Percentiles rank a stretch among this genome's conserved stretches.
phyloP scores from a whole-genome alignment of 2,329 filamentous ascomycete genomes.

The Fusarium sublunatum region DNA sequence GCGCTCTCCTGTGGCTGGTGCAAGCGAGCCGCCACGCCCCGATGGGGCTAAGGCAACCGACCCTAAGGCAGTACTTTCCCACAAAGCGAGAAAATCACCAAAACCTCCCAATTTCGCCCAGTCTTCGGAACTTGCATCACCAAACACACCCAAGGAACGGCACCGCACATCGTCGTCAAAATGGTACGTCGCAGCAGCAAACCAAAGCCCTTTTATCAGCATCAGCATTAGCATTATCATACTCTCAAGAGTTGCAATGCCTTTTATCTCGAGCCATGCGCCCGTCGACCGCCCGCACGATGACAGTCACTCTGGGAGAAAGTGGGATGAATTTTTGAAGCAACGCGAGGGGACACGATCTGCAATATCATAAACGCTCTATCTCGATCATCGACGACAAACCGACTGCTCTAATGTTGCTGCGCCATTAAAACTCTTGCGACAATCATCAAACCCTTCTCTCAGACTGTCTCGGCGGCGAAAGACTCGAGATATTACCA shows the following conservation, averaged over 20 bases:
- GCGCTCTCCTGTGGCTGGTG: slow-evolving; percentile 42
- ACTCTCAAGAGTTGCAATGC: slow-evolving; percentile 14
- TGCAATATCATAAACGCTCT: slow-evolving; percentile 31
- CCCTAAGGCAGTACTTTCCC: slow-evolving; percentile 52
- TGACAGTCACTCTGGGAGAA: slow-evolving; percentile 46
- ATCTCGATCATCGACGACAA: slow-evolving; percentile 34
- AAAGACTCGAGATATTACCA: slow-evolving; percentile 16
- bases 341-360: slow-evolving; percentile 34
- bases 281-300: slow-evolving; percentile 47
- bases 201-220: slow-evolving; percentile 28
- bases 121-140: slow-evolving; percentile 55
- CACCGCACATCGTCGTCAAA: slow-evolving; percentile 61
- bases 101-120: slow-evolving; percentile 56
- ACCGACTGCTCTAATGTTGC: background rate
- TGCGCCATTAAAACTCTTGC: slow-evolving; percentile 4
- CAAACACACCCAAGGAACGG: slow-evolving; percentile 57
- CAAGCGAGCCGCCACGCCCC: slow-evolving; percentile 44
- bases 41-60: slow-evolving; percentile 51
- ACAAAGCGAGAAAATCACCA: slow-evolving; percentile 59
- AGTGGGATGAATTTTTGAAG: slow-evolving; percentile 45
- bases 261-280: slow-evolving; percentile 33
- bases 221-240: slow-evolving; percentile 18
- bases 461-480: slow-evolving; percentile 40
- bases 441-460: slow-evolving; percentile 13
- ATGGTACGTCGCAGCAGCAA: slow-evolving; percentile 56